Conservation (phyloP, 345 rosid genomes). For the Angophora floribunda region DNA sequence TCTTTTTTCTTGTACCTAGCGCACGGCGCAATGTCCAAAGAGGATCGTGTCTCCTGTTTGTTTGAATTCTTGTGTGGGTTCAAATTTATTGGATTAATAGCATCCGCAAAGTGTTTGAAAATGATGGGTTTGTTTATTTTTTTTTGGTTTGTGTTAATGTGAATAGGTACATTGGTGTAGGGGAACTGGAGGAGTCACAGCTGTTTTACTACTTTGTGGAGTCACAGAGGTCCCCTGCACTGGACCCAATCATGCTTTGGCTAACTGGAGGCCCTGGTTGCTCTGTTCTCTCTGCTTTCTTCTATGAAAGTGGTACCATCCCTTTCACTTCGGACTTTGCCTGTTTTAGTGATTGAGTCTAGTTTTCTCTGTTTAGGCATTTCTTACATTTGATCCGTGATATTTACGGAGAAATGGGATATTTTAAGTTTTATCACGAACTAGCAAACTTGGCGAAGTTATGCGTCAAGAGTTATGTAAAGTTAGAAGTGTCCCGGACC, state of each 20-base stretch:
- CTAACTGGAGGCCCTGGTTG: slow-evolving; percentile 35
- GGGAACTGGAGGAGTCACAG: slow-evolving; percentile 7
- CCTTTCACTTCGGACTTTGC: not conserved
- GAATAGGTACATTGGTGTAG: slow-evolving; percentile 11
- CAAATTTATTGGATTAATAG: not conserved
- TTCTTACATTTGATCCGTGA: not conserved
- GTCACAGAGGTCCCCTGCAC: slow-evolving; percentile 12
- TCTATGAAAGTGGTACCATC: slow-evolving; percentile 17
- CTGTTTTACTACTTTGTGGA: slow-evolving; percentile 24
- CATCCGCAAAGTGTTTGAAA: not conserved
- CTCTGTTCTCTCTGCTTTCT: slow-evolving; percentile 23
- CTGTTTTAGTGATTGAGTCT: not conserved
- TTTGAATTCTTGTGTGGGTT: not conserved
- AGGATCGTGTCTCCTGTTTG: not conserved
- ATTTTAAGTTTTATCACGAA: not conserved
- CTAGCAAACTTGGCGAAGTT: not conserved
- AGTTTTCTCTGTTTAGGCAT: not conserved
- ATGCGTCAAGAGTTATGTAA: not conserved
- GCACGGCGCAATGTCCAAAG: not conserved
- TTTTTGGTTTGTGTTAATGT: not conserved
- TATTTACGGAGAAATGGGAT: not conserved
- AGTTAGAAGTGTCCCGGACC: not conserved
- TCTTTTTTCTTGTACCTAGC: not conserved
- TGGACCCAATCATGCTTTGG: slow-evolving; percentile 24
- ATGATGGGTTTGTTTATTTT: not conserved